Percentiles rank a stretch among this genome's conserved stretches.
phyloP scores from a whole-genome alignment of 202 grass and related monocot species.

The Dendrocalamus latiflorus region DNA sequence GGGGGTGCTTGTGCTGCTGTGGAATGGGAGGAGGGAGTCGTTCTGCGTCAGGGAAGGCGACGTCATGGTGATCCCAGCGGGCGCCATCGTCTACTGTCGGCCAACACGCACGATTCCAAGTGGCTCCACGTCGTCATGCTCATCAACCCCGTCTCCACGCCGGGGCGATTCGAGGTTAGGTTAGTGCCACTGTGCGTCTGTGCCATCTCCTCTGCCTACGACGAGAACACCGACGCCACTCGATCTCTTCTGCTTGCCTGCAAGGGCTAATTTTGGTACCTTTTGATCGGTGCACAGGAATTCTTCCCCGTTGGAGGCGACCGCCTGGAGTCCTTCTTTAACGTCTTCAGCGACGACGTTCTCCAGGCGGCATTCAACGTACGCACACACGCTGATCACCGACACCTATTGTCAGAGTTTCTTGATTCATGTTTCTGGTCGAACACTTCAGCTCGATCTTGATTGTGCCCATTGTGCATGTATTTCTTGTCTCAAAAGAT shows the following conservation, averaged over 20 bases:
- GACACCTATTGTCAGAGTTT: background rate
- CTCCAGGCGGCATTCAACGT: slow-evolving; percentile 71
- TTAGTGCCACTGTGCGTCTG: background rate
- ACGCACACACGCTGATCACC: background rate
- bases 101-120: slow-evolving; percentile 43
- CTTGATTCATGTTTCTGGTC: background rate
- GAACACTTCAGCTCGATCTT: background rate
- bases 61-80: slow-evolving; percentile 47
- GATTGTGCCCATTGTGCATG: background rate
- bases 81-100: slow-evolving; percentile 42
- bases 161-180: slow-evolving; percentile 59
- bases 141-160: slow-evolving; percentile 42
- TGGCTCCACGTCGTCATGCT: slow-evolving; percentile 59
- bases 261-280: too few species aligned
- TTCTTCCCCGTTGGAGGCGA: slow-evolving; percentile 29
- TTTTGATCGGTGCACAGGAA: too few species aligned
- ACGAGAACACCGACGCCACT: background rate
- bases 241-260: background rate
- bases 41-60: slow-evolving; percentile 57
- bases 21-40: slow-evolving; percentile 37
- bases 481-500: slow-evolving; percentile 13
- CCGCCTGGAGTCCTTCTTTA: slow-evolving; percentile 49
- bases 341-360: slow-evolving; percentile 55
- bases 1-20: slow-evolving; percentile 40
- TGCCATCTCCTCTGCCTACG: background rate